phyloP scores from a whole-genome alignment of 352 stramenopile species.

The Lagenidium sp. region DNA sequence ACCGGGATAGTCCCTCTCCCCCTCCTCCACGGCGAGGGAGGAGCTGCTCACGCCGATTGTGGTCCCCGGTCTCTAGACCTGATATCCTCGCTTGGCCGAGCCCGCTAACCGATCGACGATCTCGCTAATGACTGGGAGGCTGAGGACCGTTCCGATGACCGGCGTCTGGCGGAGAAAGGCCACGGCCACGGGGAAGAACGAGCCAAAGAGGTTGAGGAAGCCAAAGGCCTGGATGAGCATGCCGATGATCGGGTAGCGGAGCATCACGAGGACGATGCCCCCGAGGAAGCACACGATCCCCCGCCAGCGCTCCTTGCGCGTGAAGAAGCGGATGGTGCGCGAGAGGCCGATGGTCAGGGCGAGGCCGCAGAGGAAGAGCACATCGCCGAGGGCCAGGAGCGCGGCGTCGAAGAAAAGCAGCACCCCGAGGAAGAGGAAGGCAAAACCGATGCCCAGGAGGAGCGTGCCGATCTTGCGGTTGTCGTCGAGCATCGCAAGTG shows the following conservation, averaged over 20 bases:
- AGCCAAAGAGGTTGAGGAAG: conserved; percentile 94
- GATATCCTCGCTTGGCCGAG: conserved; percentile 78
- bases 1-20: too few species aligned
- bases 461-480: conserved; percentile 95
- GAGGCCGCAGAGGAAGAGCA: conserved; percentile 91
- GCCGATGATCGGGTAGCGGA: conserved; percentile 89
- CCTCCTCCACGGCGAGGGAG: too few species aligned
- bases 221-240: conserved; percentile 93
- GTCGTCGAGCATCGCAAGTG: conserved; percentile 77
- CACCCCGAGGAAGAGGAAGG: conserved; percentile 90
- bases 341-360: conserved; percentile 92
- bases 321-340: conserved; percentile 93
- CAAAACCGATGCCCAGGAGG: conserved; percentile 87
- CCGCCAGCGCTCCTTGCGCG: conserved; percentile 87
- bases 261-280: conserved; percentile 89
- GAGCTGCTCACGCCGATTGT: too few species aligned
- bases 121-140: conserved; percentile 72
- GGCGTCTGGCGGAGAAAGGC: conserved; percentile 90
- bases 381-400: conserved; percentile 90
- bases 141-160: conserved; percentile 85
- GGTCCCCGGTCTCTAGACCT: conserved; percentile 70
- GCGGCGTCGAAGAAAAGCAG: conserved; percentile 94
- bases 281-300: conserved; percentile 93
- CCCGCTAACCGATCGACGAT: conserved; percentile 80
- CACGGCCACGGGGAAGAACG: conserved; percentile 93